Percentiles rank a stretch among this genome's conserved stretches.
Conservation (phyloP, 228 moss, liverwort and hornwort species). For the Sphagnum fallax region DNA sequence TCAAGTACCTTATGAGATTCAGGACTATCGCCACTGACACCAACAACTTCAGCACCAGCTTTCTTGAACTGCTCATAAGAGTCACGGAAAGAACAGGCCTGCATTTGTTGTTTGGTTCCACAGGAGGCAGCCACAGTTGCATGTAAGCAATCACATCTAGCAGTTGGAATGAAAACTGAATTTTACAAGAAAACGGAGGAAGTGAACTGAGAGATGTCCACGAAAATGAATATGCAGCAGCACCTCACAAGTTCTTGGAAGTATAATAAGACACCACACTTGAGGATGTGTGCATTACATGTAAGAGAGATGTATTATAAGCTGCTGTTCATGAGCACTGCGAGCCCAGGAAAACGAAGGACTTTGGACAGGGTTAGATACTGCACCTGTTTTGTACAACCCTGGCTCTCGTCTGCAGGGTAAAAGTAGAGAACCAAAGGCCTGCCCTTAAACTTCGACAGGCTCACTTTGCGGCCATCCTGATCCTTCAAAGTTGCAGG, state of each 20-base stretch:
- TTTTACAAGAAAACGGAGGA: no score
- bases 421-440: conserved; percentile 94
- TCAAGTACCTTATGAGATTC: conserved; percentile 65
- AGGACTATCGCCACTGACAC: conserved; percentile 81
- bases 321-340: no score
- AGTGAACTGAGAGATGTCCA: no score
- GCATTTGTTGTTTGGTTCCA: neutral
- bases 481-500: conserved; percentile 63
- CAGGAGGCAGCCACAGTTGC: neutral
- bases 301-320: no score
- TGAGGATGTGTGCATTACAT: no score
- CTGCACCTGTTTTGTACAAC: conserved; percentile 87
- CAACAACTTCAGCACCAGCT: conserved; percentile 85
- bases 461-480: conserved; percentile 64
- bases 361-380: neutral
- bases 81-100: conserved; percentile 96
- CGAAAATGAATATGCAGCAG: no score
- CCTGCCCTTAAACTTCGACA: conserved; percentile 66
- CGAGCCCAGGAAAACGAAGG: neutral
- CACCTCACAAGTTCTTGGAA: no score
- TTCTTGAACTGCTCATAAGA: conserved; percentile 85
- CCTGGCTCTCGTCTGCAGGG: conserved; percentile 76
- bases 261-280: no score
- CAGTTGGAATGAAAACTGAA: neutral
- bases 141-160: neutral